Evolutionary conservation across 257 asterid species (phyloP).

Genomic region (Leonotis leonurus): DNA sequence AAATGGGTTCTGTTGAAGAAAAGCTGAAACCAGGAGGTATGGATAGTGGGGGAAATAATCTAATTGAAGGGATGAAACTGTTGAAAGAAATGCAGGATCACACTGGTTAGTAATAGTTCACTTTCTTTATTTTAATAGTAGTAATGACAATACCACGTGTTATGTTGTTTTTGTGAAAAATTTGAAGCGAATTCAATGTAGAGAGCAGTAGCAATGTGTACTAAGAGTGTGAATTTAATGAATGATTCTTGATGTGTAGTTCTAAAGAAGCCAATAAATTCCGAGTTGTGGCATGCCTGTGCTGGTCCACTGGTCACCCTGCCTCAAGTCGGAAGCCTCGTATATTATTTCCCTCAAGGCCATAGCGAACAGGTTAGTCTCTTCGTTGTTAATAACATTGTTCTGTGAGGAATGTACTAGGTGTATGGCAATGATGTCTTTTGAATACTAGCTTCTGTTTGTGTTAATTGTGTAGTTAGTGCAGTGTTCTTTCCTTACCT

Average conservation of each 20-base stretch:
- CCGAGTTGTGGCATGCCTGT: constrained; percentile 96
- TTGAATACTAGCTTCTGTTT: background rate
- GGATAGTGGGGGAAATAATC: constrained; percentile 43
- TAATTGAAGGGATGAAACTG: constrained; percentile 73
- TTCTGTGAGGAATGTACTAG: background rate
- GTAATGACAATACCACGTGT: no score
- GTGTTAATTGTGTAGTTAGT: background rate
- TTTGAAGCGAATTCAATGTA: no score
- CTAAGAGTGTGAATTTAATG: background rate
- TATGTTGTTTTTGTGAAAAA: background rate
- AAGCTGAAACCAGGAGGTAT: constrained; percentile 45
- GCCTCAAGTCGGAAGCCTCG: constrained; percentile 92
- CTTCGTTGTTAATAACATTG: background rate
- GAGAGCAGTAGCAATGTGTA: no score
- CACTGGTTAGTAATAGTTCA: constrained; percentile 42
- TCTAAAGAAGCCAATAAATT: constrained; percentile 50
- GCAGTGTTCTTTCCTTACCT: no score
- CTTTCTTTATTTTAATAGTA: background rate
- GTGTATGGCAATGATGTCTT: background rate
- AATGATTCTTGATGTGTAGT: constrained; percentile 29
- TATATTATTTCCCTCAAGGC: constrained; percentile 85
- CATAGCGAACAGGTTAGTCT: constrained; percentile 81
- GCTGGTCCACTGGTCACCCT: constrained; percentile 86
- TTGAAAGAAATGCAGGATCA: constrained; percentile 89
- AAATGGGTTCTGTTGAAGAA: constrained; percentile 70